Evolutionary conservation across 225 moss, liverwort and hornwort species (phyloP), one percentile per base, ranked within the genome.

Genomic region (Physcomitrium patens): DNA sequence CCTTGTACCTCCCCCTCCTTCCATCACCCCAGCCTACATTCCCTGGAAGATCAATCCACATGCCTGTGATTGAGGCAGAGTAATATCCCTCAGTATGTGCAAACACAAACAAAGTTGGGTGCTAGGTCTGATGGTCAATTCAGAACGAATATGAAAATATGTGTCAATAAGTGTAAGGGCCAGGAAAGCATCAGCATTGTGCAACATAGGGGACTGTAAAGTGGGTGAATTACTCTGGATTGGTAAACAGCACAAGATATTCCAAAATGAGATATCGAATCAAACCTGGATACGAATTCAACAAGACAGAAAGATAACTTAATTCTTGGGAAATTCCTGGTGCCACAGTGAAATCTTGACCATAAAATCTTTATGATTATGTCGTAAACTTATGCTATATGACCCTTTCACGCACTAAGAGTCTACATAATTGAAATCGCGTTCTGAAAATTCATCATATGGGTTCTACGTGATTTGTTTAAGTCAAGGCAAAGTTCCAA

Each of bases 1-100:
- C 84, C 66, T 87, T 87, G 72, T 87, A 85, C 87, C 72, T 72
- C 48, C 86, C 83, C 64, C 84, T 68, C 61, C 80, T 85, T 42
- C 84, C 87, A 77, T 87, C 87, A 63, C 79, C 84, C 84, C 84
- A 84, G 51, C 75, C 87, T 85, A 82, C 87, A 43, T 82, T 82
- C 63, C 87, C 87, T 87, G 87, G 87, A 87, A 87, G 79, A 84
- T 87, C 87, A 87, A 84, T 87, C 87, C 87, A 87, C 87, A 87
- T 87, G 76, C 87, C 87, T 87, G 84, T 84, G 78, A 77, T 73
- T 79, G 70, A 84, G 76, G 78, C 86, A 86, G 44, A 76, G 75
- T 74, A 60, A 65, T 51, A 69, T 46, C 69, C 81, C 83, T 83
- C 83, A 78, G 83, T 83, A 86, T 7, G 70, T 77, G 79, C 58